These are phyloP conservation scores for Hypomyces rosellus DNA, from an alignment of 2,329 filamentous ascomycete species.

Conservation along the genomic window DNA sequence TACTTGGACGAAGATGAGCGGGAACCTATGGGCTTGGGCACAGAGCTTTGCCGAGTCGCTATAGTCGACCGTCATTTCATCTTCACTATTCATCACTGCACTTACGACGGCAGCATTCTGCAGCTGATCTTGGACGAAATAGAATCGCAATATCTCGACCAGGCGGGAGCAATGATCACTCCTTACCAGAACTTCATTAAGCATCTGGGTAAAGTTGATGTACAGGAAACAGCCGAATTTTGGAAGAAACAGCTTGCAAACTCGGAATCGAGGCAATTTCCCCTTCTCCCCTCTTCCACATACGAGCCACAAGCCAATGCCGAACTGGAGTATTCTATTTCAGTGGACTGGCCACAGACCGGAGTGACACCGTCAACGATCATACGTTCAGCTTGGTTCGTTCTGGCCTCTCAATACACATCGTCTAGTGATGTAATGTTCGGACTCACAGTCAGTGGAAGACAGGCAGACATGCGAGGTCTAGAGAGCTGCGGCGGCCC, in stretches of 20 bases:
- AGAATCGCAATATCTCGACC: background rate
- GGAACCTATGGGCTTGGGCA: conserved; percentile 7
- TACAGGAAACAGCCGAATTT: background rate
- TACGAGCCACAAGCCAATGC: conserved; percentile 3
- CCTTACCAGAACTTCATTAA: conserved; percentile 5
- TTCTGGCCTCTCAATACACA: conserved; percentile 4
- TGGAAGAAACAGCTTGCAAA: conserved; percentile 4
- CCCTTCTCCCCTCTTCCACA: background rate
- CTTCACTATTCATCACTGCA: conserved; percentile 7
- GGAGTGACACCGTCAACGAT: conserved; percentile 3
- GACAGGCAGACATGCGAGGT: conserved; percentile 10
- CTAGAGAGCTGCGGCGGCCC: conserved; percentile 13
- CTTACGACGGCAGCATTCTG: conserved; percentile 4
- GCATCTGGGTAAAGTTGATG: background rate
- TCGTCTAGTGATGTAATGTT: conserved; percentile 4
- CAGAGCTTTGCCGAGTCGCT: background rate
- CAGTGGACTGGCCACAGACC: background rate
- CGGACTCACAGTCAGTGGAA: conserved; percentile 6
- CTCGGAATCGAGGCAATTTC: background rate
- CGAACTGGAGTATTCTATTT: background rate
- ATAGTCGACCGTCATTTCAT: conserved; percentile 5
- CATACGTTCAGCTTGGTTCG: conserved; percentile 2
- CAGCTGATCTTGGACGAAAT: conserved; percentile 4
- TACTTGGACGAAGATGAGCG: background rate
- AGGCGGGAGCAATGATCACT: background rate